Conservation (phyloP, 441 rosid species). For the Gossypium schwendimanii region DNA sequence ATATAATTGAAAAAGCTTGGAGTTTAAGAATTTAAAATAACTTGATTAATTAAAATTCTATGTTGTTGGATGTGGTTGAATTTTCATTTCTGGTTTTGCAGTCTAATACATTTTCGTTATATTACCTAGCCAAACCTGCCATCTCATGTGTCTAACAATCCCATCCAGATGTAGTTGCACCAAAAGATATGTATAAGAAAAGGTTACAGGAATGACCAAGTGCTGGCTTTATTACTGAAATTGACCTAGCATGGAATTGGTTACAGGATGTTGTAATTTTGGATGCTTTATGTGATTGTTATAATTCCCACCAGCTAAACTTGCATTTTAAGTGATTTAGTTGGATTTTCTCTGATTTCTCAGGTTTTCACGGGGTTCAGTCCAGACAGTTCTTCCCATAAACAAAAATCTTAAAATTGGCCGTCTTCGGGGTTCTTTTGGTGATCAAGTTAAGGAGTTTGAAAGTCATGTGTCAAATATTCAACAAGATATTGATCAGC, state of each 20-base stretch:
- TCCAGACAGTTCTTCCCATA: slow-evolving; percentile 84
- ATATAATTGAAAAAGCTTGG: not conserved
- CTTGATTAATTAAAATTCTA: not conserved
- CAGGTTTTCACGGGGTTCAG: slow-evolving; percentile 88
- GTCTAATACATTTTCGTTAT: not conserved
- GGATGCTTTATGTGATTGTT: not conserved
- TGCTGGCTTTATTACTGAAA: not conserved
- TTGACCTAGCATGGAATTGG: not conserved
- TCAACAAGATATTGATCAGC: slow-evolving; percentile 37
- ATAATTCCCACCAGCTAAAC: not conserved
- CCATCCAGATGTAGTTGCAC: not conserved
- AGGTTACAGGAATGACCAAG: not conserved
- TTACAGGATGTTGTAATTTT: not conserved
- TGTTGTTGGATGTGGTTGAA: not conserved
- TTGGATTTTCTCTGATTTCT: slow-evolving; percentile 12
- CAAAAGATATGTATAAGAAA: not conserved
- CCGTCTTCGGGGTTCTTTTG: slow-evolving; percentile 80
- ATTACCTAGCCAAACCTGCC: not conserved
- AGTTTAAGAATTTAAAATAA: not conserved
- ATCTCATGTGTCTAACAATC: not conserved
- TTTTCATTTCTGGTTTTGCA: not conserved
- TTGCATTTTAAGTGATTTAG: not conserved
- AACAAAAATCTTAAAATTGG: slow-evolving; percentile 39
- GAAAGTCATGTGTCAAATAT: slow-evolving; percentile 34
- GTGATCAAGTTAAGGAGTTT: slow-evolving; percentile 65